phyloP scores from a whole-genome alignment of 2,329 filamentous ascomycete genomes.

The Cucurbitaria berberidis region DNA sequence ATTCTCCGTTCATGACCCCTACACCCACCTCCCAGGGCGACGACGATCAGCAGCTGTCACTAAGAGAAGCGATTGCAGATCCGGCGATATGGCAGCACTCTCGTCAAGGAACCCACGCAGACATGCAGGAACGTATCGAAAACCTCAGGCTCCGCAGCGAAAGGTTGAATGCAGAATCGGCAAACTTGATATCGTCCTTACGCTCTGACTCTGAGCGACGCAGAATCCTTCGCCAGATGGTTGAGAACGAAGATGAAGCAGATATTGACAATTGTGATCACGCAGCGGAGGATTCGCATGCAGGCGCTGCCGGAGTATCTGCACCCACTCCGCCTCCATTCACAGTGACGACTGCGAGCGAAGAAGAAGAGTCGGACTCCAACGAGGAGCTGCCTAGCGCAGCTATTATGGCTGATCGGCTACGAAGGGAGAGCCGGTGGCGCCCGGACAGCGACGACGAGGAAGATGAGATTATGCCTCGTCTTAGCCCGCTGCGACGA shows the following conservation, averaged over 20 bases:
- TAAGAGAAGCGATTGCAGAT: slow-evolving; percentile 45
- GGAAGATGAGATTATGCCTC: slow-evolving; percentile 39
- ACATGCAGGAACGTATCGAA: slow-evolving; percentile 35
- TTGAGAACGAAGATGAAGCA: slow-evolving; percentile 29
- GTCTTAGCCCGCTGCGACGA: slow-evolving; percentile 29
- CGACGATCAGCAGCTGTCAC: slow-evolving; percentile 39
- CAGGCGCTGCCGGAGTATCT: slow-evolving; percentile 34
- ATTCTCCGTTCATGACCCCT: slow-evolving; percentile 33
- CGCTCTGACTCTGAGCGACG: slow-evolving; percentile 18
- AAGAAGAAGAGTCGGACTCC: slow-evolving; percentile 40
- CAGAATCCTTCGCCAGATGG: slow-evolving; percentile 19
- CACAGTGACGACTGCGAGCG: slow-evolving; percentile 48
- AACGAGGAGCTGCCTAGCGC: slow-evolving; percentile 48
- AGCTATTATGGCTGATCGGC: slow-evolving; percentile 49
- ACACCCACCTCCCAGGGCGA: slow-evolving; percentile 30
- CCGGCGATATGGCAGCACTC: slow-evolving; percentile 41
- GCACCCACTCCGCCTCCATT: slow-evolving; percentile 50
- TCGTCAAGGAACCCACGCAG: slow-evolving; percentile 31
- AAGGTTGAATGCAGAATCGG: slow-evolving; percentile 13
- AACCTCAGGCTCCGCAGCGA: slow-evolving; percentile 31
- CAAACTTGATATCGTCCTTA: slow-evolving; percentile 13
- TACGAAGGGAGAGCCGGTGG: slow-evolving; percentile 48
- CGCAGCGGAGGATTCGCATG: slow-evolving; percentile 27
- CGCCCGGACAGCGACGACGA: slow-evolving; percentile 47
- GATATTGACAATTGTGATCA: slow-evolving; percentile 42